Base-by-base conservation (phyloP, 441 rosid genomes). In the Adansonia grandidieri region DNA sequence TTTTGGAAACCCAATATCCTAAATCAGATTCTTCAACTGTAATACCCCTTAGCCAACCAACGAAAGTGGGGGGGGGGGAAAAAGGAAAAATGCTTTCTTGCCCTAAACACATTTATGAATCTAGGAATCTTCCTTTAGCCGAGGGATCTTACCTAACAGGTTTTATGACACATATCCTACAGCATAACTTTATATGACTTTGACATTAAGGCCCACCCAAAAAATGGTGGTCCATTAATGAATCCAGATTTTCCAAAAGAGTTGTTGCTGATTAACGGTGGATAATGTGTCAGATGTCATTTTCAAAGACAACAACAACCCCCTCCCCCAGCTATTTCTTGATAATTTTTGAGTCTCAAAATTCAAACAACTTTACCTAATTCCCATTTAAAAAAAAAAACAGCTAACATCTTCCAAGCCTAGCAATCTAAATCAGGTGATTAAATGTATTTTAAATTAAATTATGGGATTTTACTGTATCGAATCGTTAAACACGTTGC, bases 221-320 rank as follows among this genome's bases (percentile, higher is more conserved):
- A 13, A 40, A 28, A 10, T 9, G n/a, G 48, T 32, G 48, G 32
- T 56, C 47, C 45, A 6, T 45, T 3, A 73, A 69, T 17, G 15
- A 56, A 78, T 51, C 64, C n/a, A 61, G 8, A 47, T 14, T 44
- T n/a, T 7, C 65, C 40, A 32, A 61, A 28, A 24, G 4, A 44
- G 4, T 22, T 44, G 74, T 19, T 50, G n/a, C 28, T 5, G 47
- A 6, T 10, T 6, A 54, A 28, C 24, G 24, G 69, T 68, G 63
- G 64, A 64, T 58, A 13, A 64, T 61, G 11, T 65, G 44, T 48
- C 48, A 77, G 53, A 75, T 63, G 81, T 82, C 82, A 69, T 62
- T 22, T 57, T 73, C 45, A 44, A 17, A 14, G 40, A 5, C 40
- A 32, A 32, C 40, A 32, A 32, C 4, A 3, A 32, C 4, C 40